Evolutionary conservation across 2,329 filamentous ascomycete genomes (phyloP).

Genomic region (Cyclaneusma minus): DNA sequence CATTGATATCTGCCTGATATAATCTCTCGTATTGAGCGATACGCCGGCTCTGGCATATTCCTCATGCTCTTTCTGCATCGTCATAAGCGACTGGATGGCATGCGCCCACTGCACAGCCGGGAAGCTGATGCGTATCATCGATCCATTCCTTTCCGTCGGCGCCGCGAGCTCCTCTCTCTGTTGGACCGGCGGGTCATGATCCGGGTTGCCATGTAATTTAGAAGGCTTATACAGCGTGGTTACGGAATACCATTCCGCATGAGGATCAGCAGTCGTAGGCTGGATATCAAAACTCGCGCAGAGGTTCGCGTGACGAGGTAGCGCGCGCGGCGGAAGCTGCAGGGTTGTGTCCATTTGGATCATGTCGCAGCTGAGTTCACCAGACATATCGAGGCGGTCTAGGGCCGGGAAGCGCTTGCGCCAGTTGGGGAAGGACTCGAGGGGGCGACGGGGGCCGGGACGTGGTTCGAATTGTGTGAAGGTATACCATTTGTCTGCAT

Average conservation of each 20-base stretch:
- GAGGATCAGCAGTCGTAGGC: constrained; percentile 34
- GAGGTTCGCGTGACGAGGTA: constrained; percentile 43
- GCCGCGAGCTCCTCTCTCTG: constrained; percentile 7
- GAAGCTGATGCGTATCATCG: constrained; percentile 13
- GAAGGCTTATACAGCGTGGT: constrained; percentile 40
- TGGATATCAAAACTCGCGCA: constrained; percentile 44
- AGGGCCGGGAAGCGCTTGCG: constrained; percentile 41
- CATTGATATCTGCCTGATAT: constrained; percentile 47
- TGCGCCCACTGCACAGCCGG: constrained; percentile 17
- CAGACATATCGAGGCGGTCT: constrained; percentile 31
- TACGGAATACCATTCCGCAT: constrained; percentile 43
- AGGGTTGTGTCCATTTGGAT: constrained; percentile 48
- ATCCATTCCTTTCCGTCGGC: constrained; percentile 10
- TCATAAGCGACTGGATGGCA: constrained; percentile 13
- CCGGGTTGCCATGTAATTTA: constrained; percentile 30
- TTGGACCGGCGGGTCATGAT: constrained; percentile 20
- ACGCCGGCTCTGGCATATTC: constrained; percentile 25
- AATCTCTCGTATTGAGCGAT: constrained; percentile 29
- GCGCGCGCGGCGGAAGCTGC: constrained; percentile 38
- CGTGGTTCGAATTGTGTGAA: constrained; percentile 2
- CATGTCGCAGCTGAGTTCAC: constrained; percentile 38
- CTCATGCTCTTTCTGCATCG: constrained; percentile 11
- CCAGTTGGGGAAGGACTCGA: constrained; percentile 41
- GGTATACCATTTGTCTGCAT: neutral
- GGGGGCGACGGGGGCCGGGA: constrained; percentile 8